A percentile compares a stretch with the other conserved stretches of the same genome.
Evolutionary conservation across 2,329 filamentous ascomycete genomes (phyloP).

Genomic region (Huntiella moniliformis): DNA sequence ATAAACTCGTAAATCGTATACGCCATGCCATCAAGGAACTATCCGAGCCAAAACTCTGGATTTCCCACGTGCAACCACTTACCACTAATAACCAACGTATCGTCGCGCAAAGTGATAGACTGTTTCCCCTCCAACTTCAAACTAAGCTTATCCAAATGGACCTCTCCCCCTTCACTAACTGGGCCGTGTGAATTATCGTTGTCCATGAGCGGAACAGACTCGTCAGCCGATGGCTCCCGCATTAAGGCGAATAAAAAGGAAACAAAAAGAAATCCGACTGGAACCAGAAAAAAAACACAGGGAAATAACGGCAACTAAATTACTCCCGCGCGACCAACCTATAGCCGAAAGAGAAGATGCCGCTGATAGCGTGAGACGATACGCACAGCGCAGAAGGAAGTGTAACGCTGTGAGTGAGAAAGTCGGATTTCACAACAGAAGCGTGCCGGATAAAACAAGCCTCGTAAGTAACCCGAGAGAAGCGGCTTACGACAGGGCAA

Average conservation of each 20-base stretch:
- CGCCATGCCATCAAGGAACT: not conserved
- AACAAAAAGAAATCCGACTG: not conserved
- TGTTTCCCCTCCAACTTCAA: conserved; percentile 14
- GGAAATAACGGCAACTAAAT: too few relatives aligned
- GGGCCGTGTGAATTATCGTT: conserved; percentile 1
- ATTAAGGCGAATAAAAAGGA: not conserved
- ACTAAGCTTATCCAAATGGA: not conserved
- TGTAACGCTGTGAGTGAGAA: too few relatives aligned
- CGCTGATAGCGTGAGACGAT: too few relatives aligned
- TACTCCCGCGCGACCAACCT: too few relatives aligned
- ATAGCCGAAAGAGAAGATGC: too few relatives aligned
- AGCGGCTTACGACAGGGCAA: too few relatives aligned
- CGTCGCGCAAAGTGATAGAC: not conserved
- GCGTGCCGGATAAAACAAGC: too few relatives aligned
- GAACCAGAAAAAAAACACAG: too few relatives aligned
- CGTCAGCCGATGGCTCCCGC: conserved; percentile 5
- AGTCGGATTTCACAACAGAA: too few relatives aligned
- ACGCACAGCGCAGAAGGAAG: too few relatives aligned
- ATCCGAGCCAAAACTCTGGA: not conserved
- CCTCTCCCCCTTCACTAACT: not conserved
- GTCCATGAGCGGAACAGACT: conserved; percentile 9
- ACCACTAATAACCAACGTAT: not conserved
- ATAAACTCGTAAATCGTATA: not conserved
- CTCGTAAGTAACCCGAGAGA: too few relatives aligned
- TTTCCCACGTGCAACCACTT: not conserved